A percentile compares a stretch with the other conserved stretches of the same genome.
Conservation (phyloP, 2,329 filamentous ascomycete species). For the Alternaria postmessia region DNA sequence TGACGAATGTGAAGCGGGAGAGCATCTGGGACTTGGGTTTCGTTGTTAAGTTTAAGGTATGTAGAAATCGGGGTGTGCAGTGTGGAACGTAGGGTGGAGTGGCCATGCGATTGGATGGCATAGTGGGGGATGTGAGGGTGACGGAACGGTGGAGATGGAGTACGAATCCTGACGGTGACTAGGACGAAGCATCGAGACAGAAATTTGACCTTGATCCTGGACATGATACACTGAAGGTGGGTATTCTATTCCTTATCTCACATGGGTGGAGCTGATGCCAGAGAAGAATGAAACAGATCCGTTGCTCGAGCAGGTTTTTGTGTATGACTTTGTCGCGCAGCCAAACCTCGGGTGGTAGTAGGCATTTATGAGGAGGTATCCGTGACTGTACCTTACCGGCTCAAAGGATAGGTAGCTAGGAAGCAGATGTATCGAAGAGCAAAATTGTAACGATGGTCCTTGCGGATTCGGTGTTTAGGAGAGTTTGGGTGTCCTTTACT, state of each 20-base stretch:
- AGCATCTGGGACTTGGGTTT: conserved; percentile 38
- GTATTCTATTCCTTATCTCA: not conserved
- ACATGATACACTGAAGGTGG: conserved; percentile 37
- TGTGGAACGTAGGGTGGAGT: not conserved
- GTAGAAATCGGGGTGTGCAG: not conserved
- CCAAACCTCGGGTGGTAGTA: conserved; percentile 34
- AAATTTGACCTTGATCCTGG: conserved; percentile 32
- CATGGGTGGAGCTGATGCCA: not conserved
- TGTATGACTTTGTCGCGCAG: conserved; percentile 39
- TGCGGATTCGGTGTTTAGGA: no score
- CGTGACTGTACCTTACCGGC: no score
- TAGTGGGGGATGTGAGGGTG: not conserved
- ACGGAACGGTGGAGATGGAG: not conserved
- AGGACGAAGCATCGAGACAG: conserved; percentile 31
- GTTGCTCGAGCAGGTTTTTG: conserved; percentile 36
- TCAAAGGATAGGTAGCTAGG: no score
- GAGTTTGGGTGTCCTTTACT: no score
- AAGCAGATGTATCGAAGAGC: no score
- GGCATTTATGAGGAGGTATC: no score
- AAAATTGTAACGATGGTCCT: no score
- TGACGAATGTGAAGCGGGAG: conserved; percentile 36
- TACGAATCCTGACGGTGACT: not conserved
- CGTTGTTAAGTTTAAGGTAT: conserved; percentile 36
- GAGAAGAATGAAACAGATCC: conserved; percentile 38
- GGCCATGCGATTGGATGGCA: no score